Conservation (phyloP, 2,329 filamentous ascomycete species). For the Huntiella savannae region DNA sequence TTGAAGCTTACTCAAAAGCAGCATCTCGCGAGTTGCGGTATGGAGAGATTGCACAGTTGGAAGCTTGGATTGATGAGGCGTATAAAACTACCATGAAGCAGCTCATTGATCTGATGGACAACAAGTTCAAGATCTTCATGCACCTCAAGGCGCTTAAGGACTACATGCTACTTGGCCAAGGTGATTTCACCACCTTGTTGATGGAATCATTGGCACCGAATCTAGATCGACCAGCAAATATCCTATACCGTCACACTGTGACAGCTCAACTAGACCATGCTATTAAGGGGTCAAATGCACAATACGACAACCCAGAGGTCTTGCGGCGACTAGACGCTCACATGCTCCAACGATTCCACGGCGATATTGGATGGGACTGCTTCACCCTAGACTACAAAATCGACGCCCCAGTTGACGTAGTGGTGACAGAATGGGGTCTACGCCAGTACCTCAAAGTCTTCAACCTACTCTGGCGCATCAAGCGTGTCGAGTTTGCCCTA, state of each 20-base stretch:
- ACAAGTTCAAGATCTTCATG: constrained; percentile 86
- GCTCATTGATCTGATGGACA: constrained; percentile 79
- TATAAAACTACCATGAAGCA: constrained; percentile 97
- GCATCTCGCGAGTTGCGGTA: constrained; percentile 84
- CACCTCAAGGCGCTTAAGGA: constrained; percentile 84
- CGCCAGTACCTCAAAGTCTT: constrained; percentile 97
- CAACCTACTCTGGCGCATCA: constrained; percentile 97
- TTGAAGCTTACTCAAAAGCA: constrained; percentile 83
- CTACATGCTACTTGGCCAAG: constrained; percentile 84
- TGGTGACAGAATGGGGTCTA: constrained; percentile 88
- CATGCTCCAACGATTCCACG: constrained; percentile 90
- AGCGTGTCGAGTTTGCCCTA: constrained; percentile 88
- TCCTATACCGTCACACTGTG: constrained; percentile 87
- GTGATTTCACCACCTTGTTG: constrained; percentile 88
- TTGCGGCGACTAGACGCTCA: constrained; percentile 84
- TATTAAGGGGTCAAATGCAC: constrained; percentile 89
- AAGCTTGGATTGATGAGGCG: constrained; percentile 86
- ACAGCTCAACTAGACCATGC: constrained; percentile 97
- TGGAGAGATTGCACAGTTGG: constrained; percentile 78
- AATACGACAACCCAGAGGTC: constrained; percentile 85
- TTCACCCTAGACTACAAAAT: constrained; percentile 99
- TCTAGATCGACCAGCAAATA: constrained; percentile 85
- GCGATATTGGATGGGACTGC: constrained; percentile 97
- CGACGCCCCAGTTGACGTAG: constrained; percentile 86
- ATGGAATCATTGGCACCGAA: constrained; percentile 94